phyloP scores from a whole-genome alignment of 2,329 filamentous ascomycete genomes.

The Beauveria medogensis region DNA sequence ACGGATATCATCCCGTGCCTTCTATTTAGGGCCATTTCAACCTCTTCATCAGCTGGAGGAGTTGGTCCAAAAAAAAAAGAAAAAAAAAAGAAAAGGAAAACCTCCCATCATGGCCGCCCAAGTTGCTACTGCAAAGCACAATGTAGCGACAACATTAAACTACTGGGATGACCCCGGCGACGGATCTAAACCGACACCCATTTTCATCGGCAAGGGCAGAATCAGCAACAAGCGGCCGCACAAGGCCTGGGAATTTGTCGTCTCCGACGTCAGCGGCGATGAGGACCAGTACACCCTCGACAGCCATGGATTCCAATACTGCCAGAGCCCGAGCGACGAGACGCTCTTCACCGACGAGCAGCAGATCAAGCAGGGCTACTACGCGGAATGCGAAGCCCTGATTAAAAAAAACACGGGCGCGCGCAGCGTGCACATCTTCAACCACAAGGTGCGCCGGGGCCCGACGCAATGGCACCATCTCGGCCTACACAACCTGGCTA shows the following conservation, averaged over 20 bases:
- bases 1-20: background rate
- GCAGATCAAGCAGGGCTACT: constrained; percentile 56
- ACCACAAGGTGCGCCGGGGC: constrained; percentile 59
- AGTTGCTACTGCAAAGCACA: background rate
- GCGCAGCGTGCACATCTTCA: constrained; percentile 57
- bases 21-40: background rate
- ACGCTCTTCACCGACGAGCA: constrained; percentile 43
- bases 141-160: constrained; percentile 30
- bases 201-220: constrained; percentile 21
- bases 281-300: constrained; percentile 33
- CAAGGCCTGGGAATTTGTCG: constrained; percentile 36
- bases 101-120: background rate
- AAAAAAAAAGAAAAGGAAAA: background rate
- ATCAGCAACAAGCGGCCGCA: constrained; percentile 24
- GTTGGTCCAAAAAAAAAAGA: background rate
- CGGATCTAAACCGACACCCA: constrained; percentile 31
- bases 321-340: constrained; percentile 22
- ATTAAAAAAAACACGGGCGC: constrained; percentile 54
- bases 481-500: constrained; percentile 50
- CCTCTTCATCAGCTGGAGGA: background rate
- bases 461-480: constrained; percentile 55
- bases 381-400: constrained; percentile 61
- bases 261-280: constrained; percentile 30
- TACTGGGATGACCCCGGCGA: constrained; percentile 34
- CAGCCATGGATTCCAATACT: constrained; percentile 33